Evolutionary conservation across 108 stramenopile genomes (phyloP), one percentile per base, ranked within the genome.

Genomic region (Nannochloropsis oceanica): DNA sequence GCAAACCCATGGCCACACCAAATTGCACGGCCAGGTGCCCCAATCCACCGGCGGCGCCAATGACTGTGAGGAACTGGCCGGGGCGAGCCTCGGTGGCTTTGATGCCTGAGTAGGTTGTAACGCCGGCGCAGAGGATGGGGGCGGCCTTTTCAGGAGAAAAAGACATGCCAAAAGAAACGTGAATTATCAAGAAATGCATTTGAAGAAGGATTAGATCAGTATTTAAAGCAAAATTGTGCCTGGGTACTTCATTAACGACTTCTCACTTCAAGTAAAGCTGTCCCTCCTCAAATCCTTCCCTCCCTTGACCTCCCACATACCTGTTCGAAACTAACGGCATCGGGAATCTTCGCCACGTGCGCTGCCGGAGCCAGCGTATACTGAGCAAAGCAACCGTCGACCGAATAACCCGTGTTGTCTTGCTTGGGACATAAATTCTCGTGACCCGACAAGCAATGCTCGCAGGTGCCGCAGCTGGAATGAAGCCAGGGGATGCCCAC

Each of bases 331-430:
- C 83, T 84, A 2, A 84, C 44, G 14, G 13, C 26, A 13, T 84
- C 83, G 25, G 83, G 83, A 46, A 84, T 84, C 79, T 44, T 44
- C 43, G 79, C 46, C 44, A 79, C 42, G 44, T 84, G 83, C 26
- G 83, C 26, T 20, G 43, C 83, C 2, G 83, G 59, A 22, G 83
- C 83, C 26, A 84, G 44, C 42, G 44, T 43, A 46, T 84, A 84
- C 42, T 84, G 59, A 14, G 59, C 46, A 25, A 44, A 84, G 46
- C 44, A 44, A 20, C 83, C 83, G 44, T 84, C 83, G 14, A 84
- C 83, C 25, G 83, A 84, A 84, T 84, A 84, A 14, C 83, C 83
- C 43, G 83, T 79, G 42, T 84, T 79, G 8, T 84, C 83, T 46
- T 84, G 59, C 59, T 11, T n/a, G 59, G 59, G 59, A n/a, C 59